Percentiles rank a stretch among this genome's conserved stretches.
Evolutionary conservation across 2,329 filamentous ascomycete genomes (phyloP).

Genomic region (Colletotrichum sp.): DNA sequence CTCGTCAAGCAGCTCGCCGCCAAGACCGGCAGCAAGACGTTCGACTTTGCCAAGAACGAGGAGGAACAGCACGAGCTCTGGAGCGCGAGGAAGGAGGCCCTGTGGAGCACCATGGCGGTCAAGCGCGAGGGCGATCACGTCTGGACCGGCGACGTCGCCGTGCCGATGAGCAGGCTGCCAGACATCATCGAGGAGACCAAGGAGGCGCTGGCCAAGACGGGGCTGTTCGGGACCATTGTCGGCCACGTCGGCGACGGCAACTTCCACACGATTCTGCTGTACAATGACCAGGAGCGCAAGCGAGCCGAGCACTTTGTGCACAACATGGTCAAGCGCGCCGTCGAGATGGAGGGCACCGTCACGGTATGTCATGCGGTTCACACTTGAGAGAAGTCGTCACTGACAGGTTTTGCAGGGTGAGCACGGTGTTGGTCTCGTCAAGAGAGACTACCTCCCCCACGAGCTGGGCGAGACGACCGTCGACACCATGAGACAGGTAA

Average conservation of each 20-base stretch:
- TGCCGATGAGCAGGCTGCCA: constrained; percentile 76
- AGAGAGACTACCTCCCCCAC: constrained; percentile 82
- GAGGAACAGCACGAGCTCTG: constrained; percentile 80
- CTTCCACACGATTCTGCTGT: constrained; percentile 71
- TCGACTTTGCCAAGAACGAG: constrained; percentile 76
- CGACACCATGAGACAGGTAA: constrained; percentile 81
- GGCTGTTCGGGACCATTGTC: constrained; percentile 59
- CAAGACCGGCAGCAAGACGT: constrained; percentile 66
- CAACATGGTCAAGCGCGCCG: constrained; percentile 84
- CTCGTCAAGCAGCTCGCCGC: constrained; percentile 70
- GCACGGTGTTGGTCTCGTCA: constrained; percentile 83
- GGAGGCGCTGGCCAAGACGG: constrained; percentile 46
- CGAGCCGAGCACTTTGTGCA: constrained; percentile 76
- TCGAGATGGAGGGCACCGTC: constrained; percentile 85
- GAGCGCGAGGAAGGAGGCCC: constrained; percentile 82
- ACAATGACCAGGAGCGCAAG: constrained; percentile 69
- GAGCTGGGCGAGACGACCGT: constrained; percentile 78
- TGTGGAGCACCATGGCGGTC: constrained; percentile 80
- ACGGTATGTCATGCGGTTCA: constrained; percentile 54
- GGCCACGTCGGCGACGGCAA: constrained; percentile 81
- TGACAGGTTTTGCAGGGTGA: constrained; percentile 60
- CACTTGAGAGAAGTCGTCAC: neutral
- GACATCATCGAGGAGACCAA: constrained; percentile 79
- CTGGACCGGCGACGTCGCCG: constrained; percentile 88
- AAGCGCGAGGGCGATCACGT: constrained; percentile 71